Evolutionary conservation across 371 early-diverging fungal species (phyloP).

Genomic region (Lichtheimia hyalospora): DNA sequence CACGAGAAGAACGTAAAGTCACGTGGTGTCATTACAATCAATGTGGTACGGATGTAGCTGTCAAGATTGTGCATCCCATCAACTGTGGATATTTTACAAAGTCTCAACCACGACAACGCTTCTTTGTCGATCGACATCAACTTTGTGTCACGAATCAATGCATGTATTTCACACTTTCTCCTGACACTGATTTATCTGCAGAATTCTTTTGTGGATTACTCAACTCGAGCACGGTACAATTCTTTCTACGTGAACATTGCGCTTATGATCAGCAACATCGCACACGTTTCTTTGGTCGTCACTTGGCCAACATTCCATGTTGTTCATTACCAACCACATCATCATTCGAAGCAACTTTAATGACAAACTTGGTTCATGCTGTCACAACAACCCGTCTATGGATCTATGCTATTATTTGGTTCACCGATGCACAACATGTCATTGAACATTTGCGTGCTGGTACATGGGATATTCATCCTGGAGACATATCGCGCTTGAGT

Average conservation of each 20-base stretch:
- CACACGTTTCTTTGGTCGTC: conserved; percentile 61
- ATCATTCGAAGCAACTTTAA: conserved; percentile 4
- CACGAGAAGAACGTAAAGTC: conserved; percentile 37
- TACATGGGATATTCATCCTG: conserved; percentile 27
- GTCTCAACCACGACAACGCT: conserved; percentile 59
- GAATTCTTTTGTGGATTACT: conserved; percentile 56
- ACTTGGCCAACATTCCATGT: conserved; percentile 66
- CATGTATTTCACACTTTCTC: conserved; percentile 57
- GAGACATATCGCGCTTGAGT: not conserved
- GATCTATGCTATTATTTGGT: conserved; percentile 20
- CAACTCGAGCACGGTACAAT: conserved; percentile 58
- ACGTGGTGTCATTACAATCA: conserved; percentile 59
- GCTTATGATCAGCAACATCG: conserved; percentile 66
- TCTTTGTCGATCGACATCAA: conserved; percentile 48
- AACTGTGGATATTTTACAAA: conserved; percentile 66
- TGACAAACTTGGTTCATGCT: conserved; percentile 23
- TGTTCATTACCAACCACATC: conserved; percentile 32
- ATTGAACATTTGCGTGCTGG: conserved; percentile 36
- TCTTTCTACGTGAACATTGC: conserved; percentile 52
- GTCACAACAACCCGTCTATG: conserved; percentile 17
- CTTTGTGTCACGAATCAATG: conserved; percentile 59
- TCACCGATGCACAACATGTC: conserved; percentile 1
- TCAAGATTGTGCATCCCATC: conserved; percentile 66
- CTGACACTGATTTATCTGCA: conserved; percentile 22
- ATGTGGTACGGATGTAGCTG: conserved; percentile 52